Conservation (phyloP, 2,329 filamentous ascomycete genomes). For the Fusarium pseudograminearum region DNA sequence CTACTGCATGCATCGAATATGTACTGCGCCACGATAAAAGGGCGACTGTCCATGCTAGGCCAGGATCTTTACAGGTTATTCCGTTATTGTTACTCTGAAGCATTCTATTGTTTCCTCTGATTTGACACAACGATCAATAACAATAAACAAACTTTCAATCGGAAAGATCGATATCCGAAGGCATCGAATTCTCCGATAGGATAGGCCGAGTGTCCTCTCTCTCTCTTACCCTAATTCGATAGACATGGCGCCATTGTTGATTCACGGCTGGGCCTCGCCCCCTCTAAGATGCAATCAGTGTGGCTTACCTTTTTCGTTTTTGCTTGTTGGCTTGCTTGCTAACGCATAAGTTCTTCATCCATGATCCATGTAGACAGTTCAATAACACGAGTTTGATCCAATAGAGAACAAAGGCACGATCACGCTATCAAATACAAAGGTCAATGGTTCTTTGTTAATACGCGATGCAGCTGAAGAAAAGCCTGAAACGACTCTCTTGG, state of each 20-base stretch:
- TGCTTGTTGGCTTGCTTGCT: conserved; percentile 10
- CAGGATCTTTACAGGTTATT: conserved; percentile 30
- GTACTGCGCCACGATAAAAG: conserved; percentile 29
- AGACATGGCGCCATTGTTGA: conserved; percentile 33
- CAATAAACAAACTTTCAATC: conserved; percentile 36
- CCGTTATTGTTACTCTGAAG: neutral
- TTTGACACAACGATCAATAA: conserved; percentile 26
- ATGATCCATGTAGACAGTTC: conserved; percentile 27
- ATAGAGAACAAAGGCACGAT: conserved; percentile 12
- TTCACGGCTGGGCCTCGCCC: conserved; percentile 26
- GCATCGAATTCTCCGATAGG: conserved; percentile 43
- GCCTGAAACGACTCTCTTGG: conserved; percentile 1
- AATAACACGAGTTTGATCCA: conserved; percentile 8
- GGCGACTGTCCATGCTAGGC: conserved; percentile 17
- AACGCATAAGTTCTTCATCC: conserved; percentile 10
- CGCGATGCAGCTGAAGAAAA: conserved; percentile 38
- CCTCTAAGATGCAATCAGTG: conserved; percentile 21
- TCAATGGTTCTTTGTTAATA: conserved; percentile 12
- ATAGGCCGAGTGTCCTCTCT: conserved; percentile 6
- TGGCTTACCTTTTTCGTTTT: conserved; percentile 20
- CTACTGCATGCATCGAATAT: conserved; percentile 29
- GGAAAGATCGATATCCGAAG: conserved; percentile 40
- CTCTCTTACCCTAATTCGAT: conserved; percentile 1
- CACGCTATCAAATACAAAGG: conserved; percentile 14
- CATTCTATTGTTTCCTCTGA: conserved; percentile 10